Conservation (phyloP, 192 early-diverging fungal genomes). For the Umbelopsis ramanniana region DNA sequence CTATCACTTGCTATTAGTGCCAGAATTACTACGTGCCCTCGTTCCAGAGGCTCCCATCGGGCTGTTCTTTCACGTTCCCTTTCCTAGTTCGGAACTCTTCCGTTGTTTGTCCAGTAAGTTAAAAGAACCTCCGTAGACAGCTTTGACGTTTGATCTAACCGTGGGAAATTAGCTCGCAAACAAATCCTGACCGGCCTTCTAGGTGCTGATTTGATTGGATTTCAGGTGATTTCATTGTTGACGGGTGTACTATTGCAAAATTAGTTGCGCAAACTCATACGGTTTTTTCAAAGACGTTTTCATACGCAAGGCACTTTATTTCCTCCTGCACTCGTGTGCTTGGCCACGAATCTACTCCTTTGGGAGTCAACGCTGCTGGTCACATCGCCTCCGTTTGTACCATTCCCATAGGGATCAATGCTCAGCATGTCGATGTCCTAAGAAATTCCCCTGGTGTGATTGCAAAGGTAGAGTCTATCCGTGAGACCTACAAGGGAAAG, state of each 20-base stretch:
- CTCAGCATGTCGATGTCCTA: slow-evolving; percentile 66
- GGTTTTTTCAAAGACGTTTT: slow-evolving; percentile 71
- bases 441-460: slow-evolving; percentile 68
- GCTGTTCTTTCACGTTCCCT: slow-evolving; percentile 96
- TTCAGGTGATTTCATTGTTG: slow-evolving; percentile 63
- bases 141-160: background rate
- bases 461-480: slow-evolving; percentile 80
- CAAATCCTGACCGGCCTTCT: slow-evolving; percentile 88
- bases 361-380: slow-evolving; percentile 83
- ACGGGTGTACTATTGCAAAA: background rate
- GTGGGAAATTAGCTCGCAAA: slow-evolving; percentile 60
- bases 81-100: slow-evolving; percentile 96
- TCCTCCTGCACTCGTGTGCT: slow-evolving; percentile 93
- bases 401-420: slow-evolving; percentile 98
- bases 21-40: slow-evolving; percentile 79
- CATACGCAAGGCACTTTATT: slow-evolving; percentile 93
- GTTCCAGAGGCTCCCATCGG: slow-evolving; percentile 87
- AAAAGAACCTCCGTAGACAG: background rate
- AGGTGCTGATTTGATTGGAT: slow-evolving; percentile 91
- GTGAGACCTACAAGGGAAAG: slow-evolving; percentile 85
- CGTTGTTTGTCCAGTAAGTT: slow-evolving; percentile 80
- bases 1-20: slow-evolving; percentile 94
- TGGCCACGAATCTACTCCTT: slow-evolving; percentile 89
- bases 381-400: slow-evolving; percentile 81
- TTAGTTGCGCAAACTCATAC: background rate